A percentile compares a stretch with the other conserved stretches of the same genome.
phyloP scores from a whole-genome alignment of 306 rosid species.

The Casuarina cunninghamiana region DNA sequence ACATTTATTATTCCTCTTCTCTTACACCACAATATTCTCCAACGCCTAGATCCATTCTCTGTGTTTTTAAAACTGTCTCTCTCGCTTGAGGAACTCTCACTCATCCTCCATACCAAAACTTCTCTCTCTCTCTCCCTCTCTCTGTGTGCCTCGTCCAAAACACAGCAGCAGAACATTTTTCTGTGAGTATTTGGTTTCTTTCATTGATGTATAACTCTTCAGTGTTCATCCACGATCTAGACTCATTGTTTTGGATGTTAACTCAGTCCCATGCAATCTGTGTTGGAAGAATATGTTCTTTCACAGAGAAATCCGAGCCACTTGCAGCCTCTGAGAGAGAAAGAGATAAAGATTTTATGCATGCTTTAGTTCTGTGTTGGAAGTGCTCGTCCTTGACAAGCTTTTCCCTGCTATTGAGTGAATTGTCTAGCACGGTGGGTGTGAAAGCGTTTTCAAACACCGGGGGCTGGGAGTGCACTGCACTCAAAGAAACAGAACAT shows the following conservation, averaged over 20 bases:
- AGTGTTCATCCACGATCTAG: not conserved
- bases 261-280: not conserved
- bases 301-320: not conserved
- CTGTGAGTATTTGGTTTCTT: conserved; percentile 41
- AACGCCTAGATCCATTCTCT: conserved; percentile 10
- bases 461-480: conserved; percentile 62
- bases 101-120: conserved; percentile 6
- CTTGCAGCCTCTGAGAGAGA: not conserved
- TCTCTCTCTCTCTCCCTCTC: conserved; percentile 10
- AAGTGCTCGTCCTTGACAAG: conserved; percentile 17
- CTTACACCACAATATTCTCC: conserved; percentile 36
- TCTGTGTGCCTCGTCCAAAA: conserved; percentile 21
- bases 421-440: conserved; percentile 41
- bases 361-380: not conserved
- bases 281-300: not conserved
- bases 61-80: conserved; percentile 22
- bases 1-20: conserved; percentile 30
- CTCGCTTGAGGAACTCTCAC: conserved; percentile 36
- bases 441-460: conserved; percentile 34
- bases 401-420: conserved; percentile 17
- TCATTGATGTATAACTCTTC: not conserved
- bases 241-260: no score
- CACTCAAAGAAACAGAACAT: conserved; percentile 86
- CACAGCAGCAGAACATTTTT: conserved; percentile 36
- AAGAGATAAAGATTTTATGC: not conserved